Conservation (phyloP, 352 stramenopile species). For the Phytophthora cryptogea region DNA sequence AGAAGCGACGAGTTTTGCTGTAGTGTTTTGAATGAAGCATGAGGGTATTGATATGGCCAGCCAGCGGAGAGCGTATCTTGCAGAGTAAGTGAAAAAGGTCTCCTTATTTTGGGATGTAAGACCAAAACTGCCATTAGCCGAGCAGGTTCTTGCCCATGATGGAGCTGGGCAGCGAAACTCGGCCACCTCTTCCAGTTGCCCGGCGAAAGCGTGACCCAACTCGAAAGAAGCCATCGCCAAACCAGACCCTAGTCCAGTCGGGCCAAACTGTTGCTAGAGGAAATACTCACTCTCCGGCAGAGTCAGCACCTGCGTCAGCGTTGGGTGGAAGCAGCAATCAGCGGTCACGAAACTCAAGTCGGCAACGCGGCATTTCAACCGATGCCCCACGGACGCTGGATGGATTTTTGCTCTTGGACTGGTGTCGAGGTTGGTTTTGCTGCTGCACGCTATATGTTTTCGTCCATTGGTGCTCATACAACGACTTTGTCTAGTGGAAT, state of each 20-base stretch:
- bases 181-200: constrained; percentile 17
- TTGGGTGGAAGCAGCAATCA: constrained; percentile 26
- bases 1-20: not conserved
- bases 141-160: constrained; percentile 5
- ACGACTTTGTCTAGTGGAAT: constrained; percentile 65
- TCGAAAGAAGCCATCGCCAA: constrained; percentile 28
- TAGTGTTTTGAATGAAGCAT: not conserved
- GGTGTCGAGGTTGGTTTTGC: constrained; percentile 54
- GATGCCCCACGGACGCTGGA: constrained; percentile 60
- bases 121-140: constrained; percentile 12
- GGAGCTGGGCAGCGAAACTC: constrained; percentile 13
- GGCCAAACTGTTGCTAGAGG: constrained; percentile 37
- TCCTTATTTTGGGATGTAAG: constrained; percentile 15
- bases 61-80: too few species aligned
- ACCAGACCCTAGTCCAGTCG: constrained; percentile 34
- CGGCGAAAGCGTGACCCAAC: constrained; percentile 23
- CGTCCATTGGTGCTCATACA: not conserved
- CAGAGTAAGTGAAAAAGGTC: not conserved
- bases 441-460: not conserved
- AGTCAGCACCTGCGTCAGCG: not conserved
- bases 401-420: constrained; percentile 80
- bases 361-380: constrained; percentile 27
- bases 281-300: constrained; percentile 7
- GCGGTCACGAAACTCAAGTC: constrained; percentile 6
- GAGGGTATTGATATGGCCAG: not conserved